A percentile compares a stretch with the other conserved stretches of the same genome.
Conservation (phyloP, 176 grass and related monocot species). For the Elymus sibiricus region DNA sequence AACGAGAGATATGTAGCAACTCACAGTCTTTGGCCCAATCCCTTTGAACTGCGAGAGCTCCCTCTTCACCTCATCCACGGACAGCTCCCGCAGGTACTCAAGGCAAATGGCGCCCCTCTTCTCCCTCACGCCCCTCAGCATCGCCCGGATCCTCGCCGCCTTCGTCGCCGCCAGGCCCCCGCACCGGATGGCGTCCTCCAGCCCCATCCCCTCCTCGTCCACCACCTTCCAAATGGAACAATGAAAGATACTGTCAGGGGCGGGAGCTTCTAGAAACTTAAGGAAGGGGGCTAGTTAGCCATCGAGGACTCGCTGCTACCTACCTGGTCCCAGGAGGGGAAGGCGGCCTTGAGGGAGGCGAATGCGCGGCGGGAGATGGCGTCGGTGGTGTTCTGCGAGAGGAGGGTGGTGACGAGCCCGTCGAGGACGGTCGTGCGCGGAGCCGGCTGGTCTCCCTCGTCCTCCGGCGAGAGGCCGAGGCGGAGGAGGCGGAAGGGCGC, state of each 20-base stretch:
- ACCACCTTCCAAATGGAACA: slow-evolving; percentile 45
- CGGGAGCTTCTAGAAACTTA: neutral
- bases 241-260: neutral
- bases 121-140: slow-evolving; percentile 59
- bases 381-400: slow-evolving; percentile 93
- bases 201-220: slow-evolving; percentile 42
- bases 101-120: slow-evolving; percentile 65
- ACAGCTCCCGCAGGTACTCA: slow-evolving; percentile 62
- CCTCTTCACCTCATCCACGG: slow-evolving; percentile 63
- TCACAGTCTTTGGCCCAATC: slow-evolving; percentile 87
- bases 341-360: slow-evolving; percentile 60
- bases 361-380: slow-evolving; percentile 77
- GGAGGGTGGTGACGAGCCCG: slow-evolving; percentile 70
- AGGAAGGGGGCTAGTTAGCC: neutral
- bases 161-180: slow-evolving; percentile 77
- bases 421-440: slow-evolving; percentile 50
- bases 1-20: neutral
- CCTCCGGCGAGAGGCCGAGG: slow-evolving; percentile 18
- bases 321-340: slow-evolving; percentile 78
- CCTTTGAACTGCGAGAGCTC: slow-evolving; percentile 87
- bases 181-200: slow-evolving; percentile 78
- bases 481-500: slow-evolving; percentile 44
- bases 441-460: neutral
- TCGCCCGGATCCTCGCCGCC: slow-evolving; percentile 61
- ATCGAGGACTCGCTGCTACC: neutral